Conservation (phyloP, 2,329 filamentous ascomycete species). For the Fusarium hostae region DNA sequence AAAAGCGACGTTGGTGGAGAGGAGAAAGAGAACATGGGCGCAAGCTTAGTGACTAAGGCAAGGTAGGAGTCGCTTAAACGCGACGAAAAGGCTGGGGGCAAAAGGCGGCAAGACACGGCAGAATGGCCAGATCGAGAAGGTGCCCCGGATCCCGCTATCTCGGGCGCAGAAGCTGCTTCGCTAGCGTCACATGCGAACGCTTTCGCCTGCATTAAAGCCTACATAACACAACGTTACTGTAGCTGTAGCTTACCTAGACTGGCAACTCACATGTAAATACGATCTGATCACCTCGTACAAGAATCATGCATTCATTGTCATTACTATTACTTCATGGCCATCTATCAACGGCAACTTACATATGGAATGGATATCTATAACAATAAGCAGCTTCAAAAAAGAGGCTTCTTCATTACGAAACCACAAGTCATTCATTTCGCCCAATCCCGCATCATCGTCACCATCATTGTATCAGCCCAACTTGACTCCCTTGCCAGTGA, state of each 20-base stretch:
- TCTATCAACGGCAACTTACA: constrained; percentile 1
- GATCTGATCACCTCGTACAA: not conserved
- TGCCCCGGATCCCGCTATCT: constrained; percentile 27
- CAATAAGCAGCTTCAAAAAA: not conserved
- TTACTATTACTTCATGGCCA: constrained; percentile 29
- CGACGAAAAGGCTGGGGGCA: constrained; percentile 44
- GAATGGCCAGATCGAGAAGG: constrained; percentile 42
- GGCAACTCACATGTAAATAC: constrained; percentile 5
- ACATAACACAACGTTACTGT: constrained; percentile 13
- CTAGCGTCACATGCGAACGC: constrained; percentile 40
- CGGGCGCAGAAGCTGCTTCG: constrained; percentile 19
- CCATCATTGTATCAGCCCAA: constrained; percentile 22
- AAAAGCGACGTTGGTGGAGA: constrained; percentile 40
- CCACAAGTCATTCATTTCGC: constrained; percentile 22
- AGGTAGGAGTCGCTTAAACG: constrained; percentile 27
- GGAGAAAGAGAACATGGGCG: constrained; percentile 41
- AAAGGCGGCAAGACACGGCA: constrained; percentile 45
- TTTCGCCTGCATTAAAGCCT: constrained; percentile 30
- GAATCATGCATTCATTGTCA: constrained; percentile 1
- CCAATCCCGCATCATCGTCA: constrained; percentile 9
- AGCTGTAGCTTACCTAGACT: not conserved
- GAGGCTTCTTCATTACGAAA: constrained; percentile 5
- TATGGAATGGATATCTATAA: constrained; percentile 7
- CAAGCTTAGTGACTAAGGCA: constrained; percentile 7
- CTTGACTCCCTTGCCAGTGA: constrained; percentile 31